Evolutionary conservation across 768 basidiomycete species (phyloP).

Genomic region (Leucogyrophana mollusca): DNA sequence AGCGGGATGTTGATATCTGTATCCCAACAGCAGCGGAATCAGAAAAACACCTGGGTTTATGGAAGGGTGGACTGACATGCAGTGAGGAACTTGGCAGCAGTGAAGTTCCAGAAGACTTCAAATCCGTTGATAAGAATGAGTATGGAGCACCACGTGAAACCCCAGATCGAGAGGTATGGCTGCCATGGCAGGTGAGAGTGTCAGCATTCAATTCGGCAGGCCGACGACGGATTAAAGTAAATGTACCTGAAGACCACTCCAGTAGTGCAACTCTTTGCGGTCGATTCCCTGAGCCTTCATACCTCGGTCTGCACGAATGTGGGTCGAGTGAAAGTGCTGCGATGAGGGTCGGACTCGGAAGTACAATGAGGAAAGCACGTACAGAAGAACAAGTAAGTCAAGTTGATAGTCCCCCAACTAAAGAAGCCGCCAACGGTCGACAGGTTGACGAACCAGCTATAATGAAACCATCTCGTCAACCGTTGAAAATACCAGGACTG

Average conservation of each 20-base stretch:
- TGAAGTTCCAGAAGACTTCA: conserved; percentile 61
- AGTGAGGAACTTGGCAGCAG: conserved; percentile 49
- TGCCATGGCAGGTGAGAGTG: conserved; percentile 21
- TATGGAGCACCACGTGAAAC: conserved; percentile 56
- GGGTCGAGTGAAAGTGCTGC: no score
- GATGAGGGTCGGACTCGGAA: no score
- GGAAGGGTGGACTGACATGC: conserved; percentile 32
- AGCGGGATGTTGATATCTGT: conserved; percentile 32
- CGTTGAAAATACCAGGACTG: conserved; percentile 10
- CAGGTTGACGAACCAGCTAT: conserved; percentile 69
- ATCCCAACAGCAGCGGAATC: conserved; percentile 4
- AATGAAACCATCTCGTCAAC: conserved; percentile 5
- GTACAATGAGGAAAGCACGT: no score
- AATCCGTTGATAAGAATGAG: conserved; percentile 60
- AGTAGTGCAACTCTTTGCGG: conserved; percentile 59
- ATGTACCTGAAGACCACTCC: conserved; percentile 47
- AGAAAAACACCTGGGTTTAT: conserved; percentile 5
- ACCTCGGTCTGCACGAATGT: conserved; percentile 50
- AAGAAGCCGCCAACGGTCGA: conserved; percentile 68
- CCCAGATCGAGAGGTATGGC: conserved; percentile 69
- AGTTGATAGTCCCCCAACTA: conserved; percentile 64
- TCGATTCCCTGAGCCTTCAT: conserved; percentile 68
- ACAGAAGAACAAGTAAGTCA: conserved; percentile 76
- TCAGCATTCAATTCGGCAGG: background rate
- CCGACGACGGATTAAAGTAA: no score